These are phyloP conservation scores for Melastoma malabathricum DNA, from an alignment of 345 rosid genomes.

Conservation along the genomic window DNA sequence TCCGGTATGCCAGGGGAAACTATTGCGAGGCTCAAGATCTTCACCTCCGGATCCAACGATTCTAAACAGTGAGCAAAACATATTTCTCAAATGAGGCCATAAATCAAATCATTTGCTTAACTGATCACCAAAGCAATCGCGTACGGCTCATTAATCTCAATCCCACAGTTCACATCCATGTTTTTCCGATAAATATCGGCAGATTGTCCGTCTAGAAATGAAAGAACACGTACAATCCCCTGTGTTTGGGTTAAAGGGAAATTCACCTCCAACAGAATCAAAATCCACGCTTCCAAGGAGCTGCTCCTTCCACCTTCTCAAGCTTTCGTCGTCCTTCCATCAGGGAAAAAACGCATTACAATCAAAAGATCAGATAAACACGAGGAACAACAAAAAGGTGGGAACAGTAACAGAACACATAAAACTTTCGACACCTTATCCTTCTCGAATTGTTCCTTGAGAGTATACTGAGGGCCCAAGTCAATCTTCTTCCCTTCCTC, in stretches of 20 bases:
- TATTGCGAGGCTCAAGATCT: constrained; percentile 52
- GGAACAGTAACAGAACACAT: neutral
- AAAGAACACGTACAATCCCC: neutral
- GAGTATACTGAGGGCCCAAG: constrained; percentile 16
- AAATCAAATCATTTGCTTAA: neutral
- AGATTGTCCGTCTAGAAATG: neutral
- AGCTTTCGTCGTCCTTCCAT: constrained; percentile 55
- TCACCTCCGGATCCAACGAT: constrained; percentile 73
- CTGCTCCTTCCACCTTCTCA: constrained; percentile 74
- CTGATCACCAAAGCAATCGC: neutral
- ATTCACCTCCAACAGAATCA: constrained; percentile 42
- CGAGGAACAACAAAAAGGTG: too few relatives aligned
- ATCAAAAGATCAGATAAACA: constrained; percentile 1
- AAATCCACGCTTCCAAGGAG: constrained; percentile 57
- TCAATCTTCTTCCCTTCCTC: constrained; percentile 13
- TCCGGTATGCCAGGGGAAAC: constrained; percentile 59
- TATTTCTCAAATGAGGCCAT: constrained; percentile 5
- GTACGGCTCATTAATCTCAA: neutral
- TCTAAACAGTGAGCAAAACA: constrained; percentile 26
- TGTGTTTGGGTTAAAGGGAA: neutral
- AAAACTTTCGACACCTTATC: constrained; percentile 9
- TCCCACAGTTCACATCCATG: too few relatives aligned
- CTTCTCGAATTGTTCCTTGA: constrained; percentile 16
- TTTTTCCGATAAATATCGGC: neutral
- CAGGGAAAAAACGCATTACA: constrained; percentile 3